phyloP scores from a whole-genome alignment of 2,329 filamentous ascomycete species.

The Magnaporthales sp. region DNA sequence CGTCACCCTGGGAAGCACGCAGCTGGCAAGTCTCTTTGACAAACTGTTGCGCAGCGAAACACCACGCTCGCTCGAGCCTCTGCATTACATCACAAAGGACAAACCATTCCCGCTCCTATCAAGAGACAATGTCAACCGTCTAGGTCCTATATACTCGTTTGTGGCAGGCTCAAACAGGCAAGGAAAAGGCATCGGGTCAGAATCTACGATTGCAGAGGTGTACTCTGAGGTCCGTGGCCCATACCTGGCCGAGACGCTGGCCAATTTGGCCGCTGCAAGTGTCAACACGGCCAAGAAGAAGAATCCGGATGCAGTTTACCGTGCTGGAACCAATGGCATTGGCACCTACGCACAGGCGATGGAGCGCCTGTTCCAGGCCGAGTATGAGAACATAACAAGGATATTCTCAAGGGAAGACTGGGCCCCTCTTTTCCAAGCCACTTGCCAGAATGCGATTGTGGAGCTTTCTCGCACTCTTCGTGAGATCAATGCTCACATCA shows the following conservation, averaged over 20 bases:
- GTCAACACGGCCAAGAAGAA: conserved; percentile 76
- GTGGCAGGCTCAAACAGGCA: conserved; percentile 53
- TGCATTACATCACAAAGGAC: conserved; percentile 89
- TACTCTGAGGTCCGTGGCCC: conserved; percentile 82
- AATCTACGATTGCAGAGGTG: conserved; percentile 67
- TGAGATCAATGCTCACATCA: conserved; percentile 86
- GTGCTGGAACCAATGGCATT: conserved; percentile 83
- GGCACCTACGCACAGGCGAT: conserved; percentile 80
- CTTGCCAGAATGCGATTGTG: conserved; percentile 67
- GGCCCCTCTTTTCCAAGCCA: conserved; percentile 67
- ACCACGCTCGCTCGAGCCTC: conserved; percentile 71
- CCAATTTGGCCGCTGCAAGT: conserved; percentile 81
- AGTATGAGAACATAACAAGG: conserved; percentile 83
- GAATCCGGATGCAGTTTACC: conserved; percentile 74
- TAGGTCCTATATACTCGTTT: conserved; percentile 72
- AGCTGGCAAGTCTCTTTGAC: conserved; percentile 78
- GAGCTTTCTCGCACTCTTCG: conserved; percentile 80
- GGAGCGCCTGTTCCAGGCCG: conserved; percentile 77
- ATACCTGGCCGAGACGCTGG: conserved; percentile 73
- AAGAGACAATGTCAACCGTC: conserved; percentile 63
- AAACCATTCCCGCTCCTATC: conserved; percentile 73
- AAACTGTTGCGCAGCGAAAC: conserved; percentile 68
- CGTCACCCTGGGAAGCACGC: conserved; percentile 68
- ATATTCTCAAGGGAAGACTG: conserved; percentile 84
- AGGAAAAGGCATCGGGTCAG: conserved; percentile 28